Conservation (phyloP, 208 protist species). For the Borovskyia barvae region DNA sequence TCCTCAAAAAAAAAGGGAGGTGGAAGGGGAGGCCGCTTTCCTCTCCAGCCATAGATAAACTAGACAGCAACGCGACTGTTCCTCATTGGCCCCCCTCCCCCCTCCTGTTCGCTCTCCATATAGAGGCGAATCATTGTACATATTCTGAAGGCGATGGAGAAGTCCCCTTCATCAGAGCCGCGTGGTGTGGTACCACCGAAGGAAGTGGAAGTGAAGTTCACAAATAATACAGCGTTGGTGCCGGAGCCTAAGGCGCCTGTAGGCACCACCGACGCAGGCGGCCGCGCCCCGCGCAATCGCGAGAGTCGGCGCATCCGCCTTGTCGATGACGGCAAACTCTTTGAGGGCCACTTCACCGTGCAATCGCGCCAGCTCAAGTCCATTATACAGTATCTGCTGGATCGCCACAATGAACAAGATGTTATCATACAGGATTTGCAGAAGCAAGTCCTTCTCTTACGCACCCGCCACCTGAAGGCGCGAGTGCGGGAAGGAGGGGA, state of each 20-base stretch:
- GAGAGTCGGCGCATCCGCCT: conserved; percentile 57
- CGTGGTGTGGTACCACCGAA: not conserved
- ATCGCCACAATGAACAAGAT: conserved; percentile 70
- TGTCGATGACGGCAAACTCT: conserved; percentile 85
- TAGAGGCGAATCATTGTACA: no score
- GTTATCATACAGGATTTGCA: conserved; percentile 80
- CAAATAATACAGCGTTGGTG: conserved; percentile 12
- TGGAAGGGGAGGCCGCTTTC: no score
- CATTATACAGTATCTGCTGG: conserved; percentile 75
- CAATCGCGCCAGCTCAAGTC: conserved; percentile 79
- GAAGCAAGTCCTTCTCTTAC: conserved; percentile 70
- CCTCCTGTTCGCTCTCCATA: no score
- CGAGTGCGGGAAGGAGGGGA: conserved; percentile 18
- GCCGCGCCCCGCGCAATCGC: conserved; percentile 30
- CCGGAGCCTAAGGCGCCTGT: conserved; percentile 8
- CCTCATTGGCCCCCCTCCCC: no score
- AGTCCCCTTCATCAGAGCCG: not conserved
- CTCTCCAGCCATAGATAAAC: no score
- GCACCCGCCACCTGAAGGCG: conserved; percentile 24
- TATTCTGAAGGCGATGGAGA: conserved; percentile 1
- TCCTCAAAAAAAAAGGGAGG: no score
- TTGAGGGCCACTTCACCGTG: conserved; percentile 88
- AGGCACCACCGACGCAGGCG: conserved; percentile 23
- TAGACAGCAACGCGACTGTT: no score
- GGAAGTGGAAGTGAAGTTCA: conserved; percentile 15